Conservation (phyloP, 164 flowering plant genomes). For the Vitis riparia region DNA sequence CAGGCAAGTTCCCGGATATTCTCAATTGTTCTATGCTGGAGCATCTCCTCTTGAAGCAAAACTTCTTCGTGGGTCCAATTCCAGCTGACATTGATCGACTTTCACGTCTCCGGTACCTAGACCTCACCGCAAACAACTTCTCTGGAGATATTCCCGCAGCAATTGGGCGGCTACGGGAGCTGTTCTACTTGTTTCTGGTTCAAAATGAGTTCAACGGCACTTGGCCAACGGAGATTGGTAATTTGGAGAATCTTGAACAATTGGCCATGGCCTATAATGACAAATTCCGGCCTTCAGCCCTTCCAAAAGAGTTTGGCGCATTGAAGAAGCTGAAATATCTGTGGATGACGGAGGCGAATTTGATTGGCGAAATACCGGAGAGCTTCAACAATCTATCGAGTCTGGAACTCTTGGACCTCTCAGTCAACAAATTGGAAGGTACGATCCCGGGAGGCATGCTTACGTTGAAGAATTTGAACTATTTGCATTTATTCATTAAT, state of each 20-base stretch:
- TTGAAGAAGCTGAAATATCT: constrained; percentile 42
- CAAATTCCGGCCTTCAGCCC: constrained; percentile 26
- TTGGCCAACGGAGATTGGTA: constrained; percentile 57
- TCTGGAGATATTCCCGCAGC: constrained; percentile 61
- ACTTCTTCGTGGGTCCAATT: constrained; percentile 56
- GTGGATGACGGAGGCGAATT: constrained; percentile 28
- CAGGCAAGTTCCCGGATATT: constrained; percentile 45
- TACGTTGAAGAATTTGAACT: constrained; percentile 42
- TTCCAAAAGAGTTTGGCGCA: constrained; percentile 44
- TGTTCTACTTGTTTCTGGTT: constrained; percentile 31
- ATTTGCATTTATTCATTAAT: constrained; percentile 43
- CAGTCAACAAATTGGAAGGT: constrained; percentile 43
- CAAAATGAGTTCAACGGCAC: constrained; percentile 54
- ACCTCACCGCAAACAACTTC: constrained; percentile 63
- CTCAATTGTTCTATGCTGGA: constrained; percentile 60
- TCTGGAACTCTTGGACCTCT: constrained; percentile 42
- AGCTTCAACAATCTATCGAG: constrained; percentile 27
- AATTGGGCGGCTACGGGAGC: constrained; percentile 37
- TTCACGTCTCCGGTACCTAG: constrained; percentile 32
- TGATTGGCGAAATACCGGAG: constrained; percentile 51
- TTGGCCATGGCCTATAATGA: constrained; percentile 37
- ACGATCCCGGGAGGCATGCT: constrained; percentile 54
- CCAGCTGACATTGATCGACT: constrained; percentile 56
- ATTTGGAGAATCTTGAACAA: constrained; percentile 39
- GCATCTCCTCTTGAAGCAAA: constrained; percentile 53